These are phyloP conservation scores for Eucalyptus fibrosa DNA, from an alignment of 345 rosid species.

Conservation along the genomic window DNA sequence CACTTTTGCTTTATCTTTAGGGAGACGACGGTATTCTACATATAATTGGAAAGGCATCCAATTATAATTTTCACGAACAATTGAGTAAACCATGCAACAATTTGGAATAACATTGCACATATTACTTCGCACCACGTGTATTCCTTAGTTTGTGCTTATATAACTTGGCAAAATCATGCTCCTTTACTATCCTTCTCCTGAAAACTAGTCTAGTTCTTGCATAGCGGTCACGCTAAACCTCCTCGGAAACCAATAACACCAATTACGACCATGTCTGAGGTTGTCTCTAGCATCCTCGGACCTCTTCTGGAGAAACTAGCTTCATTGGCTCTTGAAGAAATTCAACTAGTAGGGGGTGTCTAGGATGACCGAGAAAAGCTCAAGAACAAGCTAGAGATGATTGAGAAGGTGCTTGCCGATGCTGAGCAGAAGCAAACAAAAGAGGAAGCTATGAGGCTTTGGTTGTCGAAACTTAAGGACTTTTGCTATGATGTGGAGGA, in stretches of 20 bases:
- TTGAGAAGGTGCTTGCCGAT: neutral
- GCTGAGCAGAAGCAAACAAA: neutral
- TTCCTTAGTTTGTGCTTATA: neutral
- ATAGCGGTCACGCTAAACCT: neutral
- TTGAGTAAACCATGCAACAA: neutral
- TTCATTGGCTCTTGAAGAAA: neutral
- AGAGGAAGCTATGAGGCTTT: neutral
- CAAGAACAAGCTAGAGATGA: neutral
- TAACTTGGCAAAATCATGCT: neutral
- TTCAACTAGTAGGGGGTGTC: neutral
- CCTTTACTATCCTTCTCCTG: neutral
- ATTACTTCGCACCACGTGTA: neutral
- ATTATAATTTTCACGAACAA: neutral
- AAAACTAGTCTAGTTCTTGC: neutral
- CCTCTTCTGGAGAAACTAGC: neutral
- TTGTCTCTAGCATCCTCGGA: neutral
- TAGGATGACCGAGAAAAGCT: neutral
- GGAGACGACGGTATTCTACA: neutral
- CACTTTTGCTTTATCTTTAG: neutral
- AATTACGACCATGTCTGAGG: neutral
- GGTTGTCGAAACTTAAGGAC: neutral
- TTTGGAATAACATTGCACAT: neutral
- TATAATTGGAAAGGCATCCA: neutral
- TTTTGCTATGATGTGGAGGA: slow-evolving; percentile 2
- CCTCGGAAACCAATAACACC: neutral